phyloP scores from a whole-genome alignment of 768 basidiomycete species.

The Boletus tomentosulus region DNA sequence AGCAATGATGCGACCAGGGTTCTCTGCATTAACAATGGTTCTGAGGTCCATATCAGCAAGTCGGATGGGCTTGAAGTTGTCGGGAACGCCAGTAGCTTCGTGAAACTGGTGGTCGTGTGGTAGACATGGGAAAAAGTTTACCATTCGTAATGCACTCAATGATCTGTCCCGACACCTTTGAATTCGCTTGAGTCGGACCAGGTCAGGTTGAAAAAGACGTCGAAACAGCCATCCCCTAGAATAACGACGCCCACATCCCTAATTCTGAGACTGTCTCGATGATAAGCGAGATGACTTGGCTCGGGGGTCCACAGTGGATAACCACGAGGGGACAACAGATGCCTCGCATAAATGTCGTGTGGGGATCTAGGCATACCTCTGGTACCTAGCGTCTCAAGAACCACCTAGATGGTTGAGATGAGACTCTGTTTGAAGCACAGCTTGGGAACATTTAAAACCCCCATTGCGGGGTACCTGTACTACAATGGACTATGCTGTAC shows the following conservation, averaged over 20 bases:
- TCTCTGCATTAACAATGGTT: slow-evolving; percentile 1
- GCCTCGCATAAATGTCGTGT: slow-evolving; percentile 16
- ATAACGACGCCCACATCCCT: slow-evolving; percentile 34
- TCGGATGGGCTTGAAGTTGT: slow-evolving; percentile 20
- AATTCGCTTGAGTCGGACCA: too few relatives aligned
- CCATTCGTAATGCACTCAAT: too few relatives aligned
- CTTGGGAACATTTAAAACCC: not conserved
- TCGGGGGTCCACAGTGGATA: slow-evolving; percentile 32
- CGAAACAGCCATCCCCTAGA: slow-evolving; percentile 27
- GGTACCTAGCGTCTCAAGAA: not conserved
- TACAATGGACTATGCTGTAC: too few relatives aligned
- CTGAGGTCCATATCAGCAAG: slow-evolving; percentile 5
- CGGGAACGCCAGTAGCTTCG: slow-evolving; percentile 20
- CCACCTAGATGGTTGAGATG: not conserved
- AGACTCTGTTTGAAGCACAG: not conserved
- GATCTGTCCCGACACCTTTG: too few relatives aligned
- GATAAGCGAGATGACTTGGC: slow-evolving; percentile 21
- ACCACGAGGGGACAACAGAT: slow-evolving; percentile 18
- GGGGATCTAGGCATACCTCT: slow-evolving; percentile 3
- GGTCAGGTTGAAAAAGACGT: slow-evolving; percentile 29
- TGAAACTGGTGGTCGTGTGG: slow-evolving; percentile 26
- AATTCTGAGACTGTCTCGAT: slow-evolving; percentile 25
- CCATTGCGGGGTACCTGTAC: too few relatives aligned
- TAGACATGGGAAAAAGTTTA: too few relatives aligned
- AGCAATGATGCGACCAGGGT: slow-evolving; percentile 4